phyloP scores from a whole-genome alignment of 768 basidiomycete species.

The Lactarius hatsudake region DNA sequence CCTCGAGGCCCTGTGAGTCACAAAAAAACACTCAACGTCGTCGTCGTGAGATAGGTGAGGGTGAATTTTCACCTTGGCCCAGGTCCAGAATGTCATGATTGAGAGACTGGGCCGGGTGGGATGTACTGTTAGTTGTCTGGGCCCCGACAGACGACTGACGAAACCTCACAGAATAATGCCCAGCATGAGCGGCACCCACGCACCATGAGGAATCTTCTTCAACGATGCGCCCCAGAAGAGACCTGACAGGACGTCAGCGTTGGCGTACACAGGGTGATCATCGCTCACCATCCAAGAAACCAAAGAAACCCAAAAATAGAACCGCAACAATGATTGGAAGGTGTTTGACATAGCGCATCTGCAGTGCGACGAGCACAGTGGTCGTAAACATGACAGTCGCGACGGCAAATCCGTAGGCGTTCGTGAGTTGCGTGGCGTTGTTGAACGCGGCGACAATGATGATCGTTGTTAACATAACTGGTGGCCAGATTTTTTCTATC shows the following conservation, averaged over 20 bases:
- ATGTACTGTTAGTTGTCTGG: neutral
- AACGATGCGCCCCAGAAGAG: slow-evolving; percentile 65
- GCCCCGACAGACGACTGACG: neutral
- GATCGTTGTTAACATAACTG: slow-evolving; percentile 53
- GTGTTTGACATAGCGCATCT: slow-evolving; percentile 56
- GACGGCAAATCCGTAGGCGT: slow-evolving; percentile 63
- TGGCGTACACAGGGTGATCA: neutral
- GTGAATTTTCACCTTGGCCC: slow-evolving; percentile 46
- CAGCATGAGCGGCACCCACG: slow-evolving; percentile 64
- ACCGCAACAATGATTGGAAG: slow-evolving; percentile 43
- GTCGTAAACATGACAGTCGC: slow-evolving; percentile 66
- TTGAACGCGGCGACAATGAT: slow-evolving; percentile 57
- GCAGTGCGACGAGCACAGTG: slow-evolving; percentile 51
- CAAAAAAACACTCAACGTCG: neutral
- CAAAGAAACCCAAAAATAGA: slow-evolving; percentile 51
- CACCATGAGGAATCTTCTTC: slow-evolving; percentile 60
- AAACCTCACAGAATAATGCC: slow-evolving; percentile 46
- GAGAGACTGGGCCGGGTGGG: slow-evolving; percentile 32
- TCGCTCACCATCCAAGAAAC: slow-evolving; percentile 56
- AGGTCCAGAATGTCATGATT: slow-evolving; percentile 63
- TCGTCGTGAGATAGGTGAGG: neutral
- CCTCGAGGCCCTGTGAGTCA: slow-evolving; percentile 47
- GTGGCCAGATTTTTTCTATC: neutral
- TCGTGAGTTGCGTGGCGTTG: slow-evolving; percentile 49
- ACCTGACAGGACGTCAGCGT: slow-evolving; percentile 26